phyloP scores from a whole-genome alignment of 75 land plant genomes.

The Cupressus sempervirens region DNA sequence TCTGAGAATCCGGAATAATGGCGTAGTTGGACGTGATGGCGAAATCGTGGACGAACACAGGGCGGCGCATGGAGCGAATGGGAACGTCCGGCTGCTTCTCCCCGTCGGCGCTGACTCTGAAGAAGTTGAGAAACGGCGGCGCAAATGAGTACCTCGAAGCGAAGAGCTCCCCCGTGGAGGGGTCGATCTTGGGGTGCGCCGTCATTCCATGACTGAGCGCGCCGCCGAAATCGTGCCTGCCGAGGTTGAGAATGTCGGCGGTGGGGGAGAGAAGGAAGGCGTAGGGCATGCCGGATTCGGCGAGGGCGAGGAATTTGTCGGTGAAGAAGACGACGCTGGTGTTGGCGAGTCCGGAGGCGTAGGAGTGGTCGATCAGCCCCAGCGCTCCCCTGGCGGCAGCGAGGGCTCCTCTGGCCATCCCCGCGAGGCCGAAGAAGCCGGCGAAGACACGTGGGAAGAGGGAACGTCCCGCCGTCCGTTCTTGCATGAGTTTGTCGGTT shows the following conservation, averaged over 20 bases:
- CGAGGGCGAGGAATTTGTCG: conserved; percentile 49
- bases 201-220: conserved; percentile 50
- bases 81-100: conserved; percentile 46
- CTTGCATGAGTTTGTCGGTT: conserved; percentile 60
- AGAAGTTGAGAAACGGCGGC: conserved; percentile 51
- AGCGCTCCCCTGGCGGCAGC: conserved; percentile 22
- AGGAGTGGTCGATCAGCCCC: conserved; percentile 33
- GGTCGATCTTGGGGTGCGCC: conserved; percentile 76
- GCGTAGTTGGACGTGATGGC: conserved; percentile 52
- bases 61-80: conserved; percentile 32
- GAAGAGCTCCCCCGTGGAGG: conserved; percentile 55
- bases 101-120: conserved; percentile 47
- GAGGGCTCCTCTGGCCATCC: conserved; percentile 51
- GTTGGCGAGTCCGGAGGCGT: conserved; percentile 69
- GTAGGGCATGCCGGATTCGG: conserved; percentile 75
- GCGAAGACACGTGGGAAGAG: conserved; percentile 51
- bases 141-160: conserved; percentile 40
- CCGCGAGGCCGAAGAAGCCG: conserved; percentile 38
- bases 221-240: conserved; percentile 54
- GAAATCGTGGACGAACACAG: conserved; percentile 59
- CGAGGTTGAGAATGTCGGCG: conserved; percentile 61
- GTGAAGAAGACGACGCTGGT: conserved; percentile 50
- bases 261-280: background rate
- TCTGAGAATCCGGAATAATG: conserved; percentile 52
- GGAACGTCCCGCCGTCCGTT: conserved; percentile 34